phyloP scores from a whole-genome alignment of 164 flowering plant species.

The Pachysandra terminalis region DNA sequence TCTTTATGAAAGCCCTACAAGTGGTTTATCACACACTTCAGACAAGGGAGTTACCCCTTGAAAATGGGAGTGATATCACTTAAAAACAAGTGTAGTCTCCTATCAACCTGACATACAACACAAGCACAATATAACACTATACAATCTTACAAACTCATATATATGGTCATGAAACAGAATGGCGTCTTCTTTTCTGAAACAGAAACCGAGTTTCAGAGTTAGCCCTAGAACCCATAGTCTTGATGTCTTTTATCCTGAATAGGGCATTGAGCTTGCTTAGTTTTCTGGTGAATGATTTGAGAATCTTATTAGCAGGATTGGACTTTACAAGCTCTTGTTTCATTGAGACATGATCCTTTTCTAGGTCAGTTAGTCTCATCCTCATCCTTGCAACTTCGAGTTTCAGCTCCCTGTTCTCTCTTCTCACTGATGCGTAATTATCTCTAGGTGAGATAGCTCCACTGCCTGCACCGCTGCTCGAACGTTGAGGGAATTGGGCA shows the following conservation, averaged over 20 bases:
- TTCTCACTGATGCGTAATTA: constrained; percentile 92
- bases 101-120: neutral
- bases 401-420: constrained; percentile 95
- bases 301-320: constrained; percentile 67
- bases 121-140: constrained; percentile 24
- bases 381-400: constrained; percentile 97
- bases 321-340: constrained; percentile 82
- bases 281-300: constrained; percentile 69
- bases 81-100: constrained; percentile 2
- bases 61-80: neutral
- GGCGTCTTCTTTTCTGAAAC: constrained; percentile 65
- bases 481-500: constrained; percentile 68
- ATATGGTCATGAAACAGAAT: constrained; percentile 42
- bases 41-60: neutral
- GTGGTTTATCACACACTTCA: constrained; percentile 1
- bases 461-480: constrained; percentile 85
- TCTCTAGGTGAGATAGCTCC: constrained; percentile 96
- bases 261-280: constrained; percentile 62
- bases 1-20: constrained; percentile 2
- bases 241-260: constrained; percentile 47
- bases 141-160: constrained; percentile 22
- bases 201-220: constrained; percentile 58
- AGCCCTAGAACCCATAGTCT: constrained; percentile 41
- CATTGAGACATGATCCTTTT: constrained; percentile 95
- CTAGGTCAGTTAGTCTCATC: constrained; percentile 93